Base-by-base conservation (phyloP, 2,329 filamentous ascomycete genomes). In the Endothia cerciana region DNA sequence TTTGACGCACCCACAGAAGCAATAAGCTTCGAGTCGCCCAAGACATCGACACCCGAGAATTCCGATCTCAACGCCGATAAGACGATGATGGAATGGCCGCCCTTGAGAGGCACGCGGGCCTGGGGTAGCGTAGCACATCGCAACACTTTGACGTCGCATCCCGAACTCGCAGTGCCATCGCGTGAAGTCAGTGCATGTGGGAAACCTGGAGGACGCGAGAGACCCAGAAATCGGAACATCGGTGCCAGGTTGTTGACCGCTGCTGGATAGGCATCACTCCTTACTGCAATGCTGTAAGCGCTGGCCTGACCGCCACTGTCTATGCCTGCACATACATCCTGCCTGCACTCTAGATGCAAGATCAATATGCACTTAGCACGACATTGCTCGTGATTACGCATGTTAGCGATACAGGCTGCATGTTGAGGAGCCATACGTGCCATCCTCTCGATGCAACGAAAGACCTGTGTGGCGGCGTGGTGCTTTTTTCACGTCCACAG, bases 151-250 rank as follows among this genome's bases (percentile, higher is more conserved):
- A 30, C 25, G 25, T 62, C 25, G 49, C 30, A 45, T 43, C n/a
- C 57, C 36, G 60, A 30, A 60, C 45, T 51, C 43, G 40, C 40
- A 59, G 47, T 66, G 41, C 28, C 65, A 64, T 66, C 62, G 56
- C 45, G 65, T 56, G 15, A 13, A 60, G n/a, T 25, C 28, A 25
- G 36, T 22, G 36, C 36, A 58, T 17, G 38, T 58, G 33, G 55
- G 30, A 19, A 55, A 55, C 8, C 30, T 28, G 7, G 30, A 55
- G 30, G 30, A 55, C 51, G 51, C 28, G 19, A 30, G 28, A 51
- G 51, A 36, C 51, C 51, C 51, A 55, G 47, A 51, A 30, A 15
- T 51, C 47, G 13, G 28, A 36, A 36, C 30, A 30, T 11, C 19
- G 30, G 19, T 55, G 30, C 30, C 17, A 55, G 28, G 17, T 55